These are phyloP conservation scores for Trichosporon asahii DNA, from an alignment of 1,284 basidiomycete species.

Conservation along the genomic window DNA sequence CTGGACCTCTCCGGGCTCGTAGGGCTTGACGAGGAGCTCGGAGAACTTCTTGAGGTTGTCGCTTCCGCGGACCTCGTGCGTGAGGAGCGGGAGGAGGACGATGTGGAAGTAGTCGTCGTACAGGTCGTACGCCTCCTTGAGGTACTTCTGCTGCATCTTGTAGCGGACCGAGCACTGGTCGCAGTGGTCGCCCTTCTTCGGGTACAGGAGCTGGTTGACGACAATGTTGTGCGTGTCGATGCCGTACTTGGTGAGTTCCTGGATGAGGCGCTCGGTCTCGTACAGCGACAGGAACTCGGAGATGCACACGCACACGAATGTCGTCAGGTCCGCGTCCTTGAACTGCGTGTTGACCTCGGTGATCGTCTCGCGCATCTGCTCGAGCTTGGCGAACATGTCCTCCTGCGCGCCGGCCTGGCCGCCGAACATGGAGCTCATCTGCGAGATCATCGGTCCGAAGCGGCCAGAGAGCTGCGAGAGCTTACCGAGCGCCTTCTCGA, in stretches of 20 bases:
- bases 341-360: conserved; percentile 99
- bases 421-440: conserved; percentile 96
- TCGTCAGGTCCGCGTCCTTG: conserved; percentile 98
- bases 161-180: conserved; percentile 91
- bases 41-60: conserved; percentile 88
- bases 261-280: conserved; percentile 95
- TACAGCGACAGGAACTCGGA: conserved; percentile 97
- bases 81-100: conserved; percentile 83
- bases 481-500: conserved; percentile 96
- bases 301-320: conserved; percentile 97
- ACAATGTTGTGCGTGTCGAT: conserved; percentile 99
- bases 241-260: conserved; percentile 92
- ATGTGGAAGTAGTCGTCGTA: conserved; percentile 98
- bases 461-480: conserved; percentile 83
- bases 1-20: conserved; percentile 17
- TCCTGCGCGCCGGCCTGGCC: conserved; percentile 70
- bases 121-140: conserved; percentile 87
- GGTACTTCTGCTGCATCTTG: conserved; percentile 97
- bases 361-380: conserved; percentile 94
- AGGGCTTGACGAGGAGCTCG: conserved; percentile 48
- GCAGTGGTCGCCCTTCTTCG: conserved; percentile 83
- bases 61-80: conserved; percentile 93
- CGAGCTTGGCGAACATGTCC: conserved; percentile 97
- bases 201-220: conserved; percentile 94
- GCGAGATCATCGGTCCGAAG: conserved; percentile 95